A percentile compares a stretch with the other conserved stretches of the same genome.
Evolutionary conservation across 2,329 filamentous ascomycete genomes (phyloP).

Genomic region (Alternaria gansuensis): DNA sequence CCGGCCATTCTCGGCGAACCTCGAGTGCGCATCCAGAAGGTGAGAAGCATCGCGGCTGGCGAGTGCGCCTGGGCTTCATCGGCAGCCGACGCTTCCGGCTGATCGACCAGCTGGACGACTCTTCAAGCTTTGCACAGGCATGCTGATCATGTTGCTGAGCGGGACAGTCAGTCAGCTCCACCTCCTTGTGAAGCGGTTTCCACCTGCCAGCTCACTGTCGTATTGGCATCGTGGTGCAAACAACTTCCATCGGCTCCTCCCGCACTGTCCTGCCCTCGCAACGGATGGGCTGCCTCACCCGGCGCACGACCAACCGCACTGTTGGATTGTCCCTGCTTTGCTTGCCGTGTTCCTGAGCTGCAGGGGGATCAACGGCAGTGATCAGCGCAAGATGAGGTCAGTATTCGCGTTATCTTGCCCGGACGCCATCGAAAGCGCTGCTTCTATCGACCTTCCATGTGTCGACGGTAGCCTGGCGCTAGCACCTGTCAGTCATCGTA

Average conservation of each 20-base stretch:
- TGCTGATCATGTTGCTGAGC: background rate
- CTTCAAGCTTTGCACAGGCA: background rate
- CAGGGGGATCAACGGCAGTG: slow-evolving; percentile 19
- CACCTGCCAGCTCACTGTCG: background rate
- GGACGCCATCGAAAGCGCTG: slow-evolving; percentile 2
- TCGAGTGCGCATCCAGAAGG: slow-evolving; percentile 9
- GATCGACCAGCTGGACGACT: slow-evolving; percentile 1
- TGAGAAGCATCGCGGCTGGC: slow-evolving; percentile 9
- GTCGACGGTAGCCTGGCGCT: slow-evolving; percentile 13
- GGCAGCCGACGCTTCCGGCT: slow-evolving; percentile 10
- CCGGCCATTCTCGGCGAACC: slow-evolving; percentile 14
- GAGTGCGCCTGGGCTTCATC: slow-evolving; percentile 11
- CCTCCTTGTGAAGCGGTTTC: background rate
- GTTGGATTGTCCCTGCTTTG: slow-evolving; percentile 4
- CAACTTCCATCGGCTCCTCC: slow-evolving; percentile 17
- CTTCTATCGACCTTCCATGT: slow-evolving; percentile 13
- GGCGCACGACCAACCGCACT: slow-evolving; percentile 4
- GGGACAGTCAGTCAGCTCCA: background rate
- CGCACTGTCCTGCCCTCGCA: slow-evolving; percentile 2
- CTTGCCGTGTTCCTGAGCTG: slow-evolving; percentile 19
- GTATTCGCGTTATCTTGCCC: slow-evolving; percentile 2
- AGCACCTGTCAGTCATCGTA: slow-evolving; percentile 15
- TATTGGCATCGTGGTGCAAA: background rate
- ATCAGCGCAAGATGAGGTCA: slow-evolving; percentile 16
- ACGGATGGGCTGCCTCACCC: slow-evolving; percentile 13